phyloP scores from a whole-genome alignment of 495 filamentous ascomycete genomes.

The Penicillium robsamsonii region DNA sequence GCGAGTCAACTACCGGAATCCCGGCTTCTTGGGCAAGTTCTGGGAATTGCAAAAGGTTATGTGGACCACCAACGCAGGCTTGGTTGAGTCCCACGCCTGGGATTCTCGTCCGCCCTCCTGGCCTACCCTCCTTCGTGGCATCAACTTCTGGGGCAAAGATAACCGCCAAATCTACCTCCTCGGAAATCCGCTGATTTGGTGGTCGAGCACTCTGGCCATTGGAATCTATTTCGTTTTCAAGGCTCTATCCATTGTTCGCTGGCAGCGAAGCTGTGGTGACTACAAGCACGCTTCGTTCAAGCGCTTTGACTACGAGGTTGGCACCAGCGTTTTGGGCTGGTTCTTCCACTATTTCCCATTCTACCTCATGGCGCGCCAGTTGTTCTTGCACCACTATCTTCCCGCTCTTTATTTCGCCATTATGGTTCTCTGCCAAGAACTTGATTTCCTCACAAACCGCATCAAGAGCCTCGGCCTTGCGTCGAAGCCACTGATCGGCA shows the following conservation, averaged over 20 bases:
- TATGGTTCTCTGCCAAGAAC: constrained; percentile 80
- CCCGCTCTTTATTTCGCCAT: constrained; percentile 95
- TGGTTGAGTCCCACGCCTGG: constrained; percentile 96
- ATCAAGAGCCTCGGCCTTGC: constrained; percentile 63
- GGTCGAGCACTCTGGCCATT: constrained; percentile 80
- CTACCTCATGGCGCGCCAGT: constrained; percentile 94
- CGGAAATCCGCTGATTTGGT: constrained; percentile 96
- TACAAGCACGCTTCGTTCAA: constrained; percentile 80
- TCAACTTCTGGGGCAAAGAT: constrained; percentile 98
- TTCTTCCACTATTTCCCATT: constrained; percentile 97
- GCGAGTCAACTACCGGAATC: constrained; percentile 91
- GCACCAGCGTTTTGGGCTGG: constrained; percentile 88
- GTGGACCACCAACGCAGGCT: constrained; percentile 97
- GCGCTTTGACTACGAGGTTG: constrained; percentile 96
- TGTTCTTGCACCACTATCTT: constrained; percentile 97
- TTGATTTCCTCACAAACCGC: constrained; percentile 77
- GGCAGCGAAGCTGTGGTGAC: constrained; percentile 89
- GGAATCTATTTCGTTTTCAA: constrained; percentile 79
- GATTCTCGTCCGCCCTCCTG: constrained; percentile 92
- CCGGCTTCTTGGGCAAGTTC: constrained; percentile 97
- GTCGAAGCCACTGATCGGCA: constrained; percentile 71
- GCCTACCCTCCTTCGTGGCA: constrained; percentile 89
- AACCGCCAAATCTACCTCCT: constrained; percentile 94
- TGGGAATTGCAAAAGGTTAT: constrained; percentile 99
- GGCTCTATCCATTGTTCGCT: constrained; percentile 80